Base-by-base conservation (phyloP, 2,329 filamentous ascomycete species). In the Cladobotryum protrusum region DNA sequence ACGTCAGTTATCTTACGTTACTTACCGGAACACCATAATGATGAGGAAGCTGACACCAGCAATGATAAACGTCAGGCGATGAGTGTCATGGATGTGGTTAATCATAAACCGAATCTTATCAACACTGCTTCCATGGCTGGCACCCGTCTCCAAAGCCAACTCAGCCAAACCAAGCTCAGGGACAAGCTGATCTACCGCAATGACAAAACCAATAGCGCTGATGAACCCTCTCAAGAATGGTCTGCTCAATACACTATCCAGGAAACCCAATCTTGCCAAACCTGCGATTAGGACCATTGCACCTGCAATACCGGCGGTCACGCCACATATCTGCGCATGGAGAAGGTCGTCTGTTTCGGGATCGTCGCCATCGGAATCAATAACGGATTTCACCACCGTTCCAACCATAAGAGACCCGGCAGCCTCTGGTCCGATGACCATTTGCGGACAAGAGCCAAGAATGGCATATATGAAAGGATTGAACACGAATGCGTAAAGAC, bases 161-260 rank as follows among this genome's bases (percentile, higher is more conserved):
- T 76, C 71, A 35, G 76, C 77, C 18, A 99, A 76, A 1, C 93
- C 93, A 60, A 95, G 78, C 67, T 97, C 90, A 0, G 92, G 91
- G 47, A 96, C 87, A 41, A 96, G 73, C 69, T 99, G 93, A 66
- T 97, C 93, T 34, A 97, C 89, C 36, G 95, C 83, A 63, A 99
- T 97, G 56, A 97, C 91, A 49, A 96, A 88, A 44, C 93, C 93
- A 64, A 99, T 95, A 45, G 93, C 93, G 50, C 89, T 96, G 69
- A 99, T 96, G 71, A 99, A 99, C 1, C 93, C 93, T 52, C 93
- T 79, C 49, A 97, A 71, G 60, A 99, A 97, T 1, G 93, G 93
- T 33, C 89, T 80, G 58, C 91, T 96, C 34, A 99, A 77, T 11
- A 99, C 91, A 61, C 89, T 96, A 64, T 99, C 93, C 54, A 99